Conservation (phyloP, 1,139 yeast species). For the Blastobotrys petasosporus region DNA sequence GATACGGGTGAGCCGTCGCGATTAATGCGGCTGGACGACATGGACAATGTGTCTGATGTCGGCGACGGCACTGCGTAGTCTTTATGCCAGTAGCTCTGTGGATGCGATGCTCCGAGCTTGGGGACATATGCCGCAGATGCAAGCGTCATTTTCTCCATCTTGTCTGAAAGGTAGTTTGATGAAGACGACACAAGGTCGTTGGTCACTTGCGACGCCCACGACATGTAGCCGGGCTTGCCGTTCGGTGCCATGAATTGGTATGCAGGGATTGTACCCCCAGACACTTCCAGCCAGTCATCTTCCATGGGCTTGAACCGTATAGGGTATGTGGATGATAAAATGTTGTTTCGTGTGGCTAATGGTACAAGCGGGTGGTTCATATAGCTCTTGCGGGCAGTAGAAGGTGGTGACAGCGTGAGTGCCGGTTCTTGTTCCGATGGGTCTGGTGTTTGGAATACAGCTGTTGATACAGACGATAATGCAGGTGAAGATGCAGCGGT, state of each 20-base stretch:
- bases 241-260: conserved; percentile 3
- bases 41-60: too few species aligned
- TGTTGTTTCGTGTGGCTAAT: conserved; percentile 22
- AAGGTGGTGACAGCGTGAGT: conserved; percentile 11
- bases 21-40: too few species aligned
- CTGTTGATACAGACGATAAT: neutral
- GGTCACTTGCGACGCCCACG: conserved; percentile 23
- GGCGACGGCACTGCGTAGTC: neutral
- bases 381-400: conserved; percentile 7
- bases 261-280: conserved; percentile 4
- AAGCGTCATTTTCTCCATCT: conserved; percentile 13
- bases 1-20: neutral
- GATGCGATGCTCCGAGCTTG: conserved; percentile 2
- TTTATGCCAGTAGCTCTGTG: conserved; percentile 7
- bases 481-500: neutral
- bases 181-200: conserved; percentile 23
- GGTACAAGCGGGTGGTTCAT: conserved; percentile 24
- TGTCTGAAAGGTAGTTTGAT: conserved; percentile 19
- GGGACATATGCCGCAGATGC: conserved; percentile 6
- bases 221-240: conserved; percentile 14
- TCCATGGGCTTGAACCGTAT: conserved; percentile 24
- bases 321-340: conserved; percentile 20
- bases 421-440: neutral
- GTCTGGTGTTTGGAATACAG: neutral
- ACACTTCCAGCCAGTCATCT: conserved; percentile 27